These are phyloP conservation scores for Cyclotella atomus DNA, from an alignment of 108 stramenopile species.

Conservation along the genomic window DNA sequence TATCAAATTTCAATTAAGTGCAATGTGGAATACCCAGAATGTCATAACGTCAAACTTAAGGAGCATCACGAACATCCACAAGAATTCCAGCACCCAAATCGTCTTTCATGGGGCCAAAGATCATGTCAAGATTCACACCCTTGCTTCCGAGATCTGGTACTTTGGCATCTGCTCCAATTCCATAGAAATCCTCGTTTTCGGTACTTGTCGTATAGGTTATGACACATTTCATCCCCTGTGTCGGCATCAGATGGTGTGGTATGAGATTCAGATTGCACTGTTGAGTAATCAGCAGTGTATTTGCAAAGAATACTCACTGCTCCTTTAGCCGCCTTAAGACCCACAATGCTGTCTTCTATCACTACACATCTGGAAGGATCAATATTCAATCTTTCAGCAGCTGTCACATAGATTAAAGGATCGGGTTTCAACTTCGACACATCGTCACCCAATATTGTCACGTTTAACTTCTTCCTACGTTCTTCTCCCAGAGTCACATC, in stretches of 20 bases:
- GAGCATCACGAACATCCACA: slow-evolving; percentile 61
- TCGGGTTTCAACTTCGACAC: slow-evolving; percentile 86
- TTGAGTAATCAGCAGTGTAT: no score
- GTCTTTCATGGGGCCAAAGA: slow-evolving; percentile 74
- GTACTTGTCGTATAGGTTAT: slow-evolving; percentile 89
- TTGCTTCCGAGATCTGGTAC: slow-evolving; percentile 78
- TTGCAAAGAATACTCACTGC: slow-evolving; percentile 55
- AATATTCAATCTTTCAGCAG: slow-evolving; percentile 71
- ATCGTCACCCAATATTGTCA: slow-evolving; percentile 89
- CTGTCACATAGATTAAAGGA: slow-evolving; percentile 86
- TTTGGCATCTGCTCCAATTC: slow-evolving; percentile 77
- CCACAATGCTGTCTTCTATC: slow-evolving; percentile 88
- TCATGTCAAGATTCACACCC: slow-evolving; percentile 69
- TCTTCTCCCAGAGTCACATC: slow-evolving; percentile 80
- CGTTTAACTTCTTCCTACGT: slow-evolving; percentile 71
- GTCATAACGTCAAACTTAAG: neutral
- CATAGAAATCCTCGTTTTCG: slow-evolving; percentile 82
- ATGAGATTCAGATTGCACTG: neutral
- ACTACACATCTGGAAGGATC: slow-evolving; percentile 76
- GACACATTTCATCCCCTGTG: slow-evolving; percentile 80
- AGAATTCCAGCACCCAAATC: slow-evolving; percentile 68
- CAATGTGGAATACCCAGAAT: neutral
- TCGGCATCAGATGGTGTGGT: neutral
- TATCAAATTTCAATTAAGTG: no score
- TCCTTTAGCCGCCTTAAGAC: slow-evolving; percentile 86